Evolutionary conservation across 352 stramenopile species (phyloP).

Genomic region (Phytophthora hibernalis): DNA sequence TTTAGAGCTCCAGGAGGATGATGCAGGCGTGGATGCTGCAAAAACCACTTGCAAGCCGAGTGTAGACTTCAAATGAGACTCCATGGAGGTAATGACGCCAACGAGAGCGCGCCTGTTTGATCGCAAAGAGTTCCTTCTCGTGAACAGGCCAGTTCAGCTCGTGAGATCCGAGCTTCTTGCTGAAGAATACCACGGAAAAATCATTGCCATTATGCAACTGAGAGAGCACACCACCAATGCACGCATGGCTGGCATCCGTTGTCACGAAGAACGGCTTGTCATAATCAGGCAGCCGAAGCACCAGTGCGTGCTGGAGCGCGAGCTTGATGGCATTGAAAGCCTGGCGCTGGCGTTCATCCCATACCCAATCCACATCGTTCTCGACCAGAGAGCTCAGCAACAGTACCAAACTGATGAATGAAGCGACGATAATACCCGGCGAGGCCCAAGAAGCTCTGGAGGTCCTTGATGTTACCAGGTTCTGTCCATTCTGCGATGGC

Average conservation of each 20-base stretch:
- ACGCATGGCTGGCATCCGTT: slow-evolving; percentile 33
- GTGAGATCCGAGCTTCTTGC: slow-evolving; percentile 26
- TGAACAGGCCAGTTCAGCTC: slow-evolving; percentile 7
- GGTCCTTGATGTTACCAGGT: slow-evolving; percentile 22
- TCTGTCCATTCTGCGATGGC: slow-evolving; percentile 17
- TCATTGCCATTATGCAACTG: slow-evolving; percentile 11
- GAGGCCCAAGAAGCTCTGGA: slow-evolving; percentile 32
- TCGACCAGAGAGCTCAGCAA: slow-evolving; percentile 3
- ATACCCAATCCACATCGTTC: no score
- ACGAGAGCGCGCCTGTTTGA: background rate
- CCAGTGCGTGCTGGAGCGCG: slow-evolving; percentile 30
- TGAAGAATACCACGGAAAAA: slow-evolving; percentile 37
- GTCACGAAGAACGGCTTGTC: slow-evolving; percentile 43
- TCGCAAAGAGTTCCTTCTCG: background rate
- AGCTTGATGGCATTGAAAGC: slow-evolving; percentile 29
- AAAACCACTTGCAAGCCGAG: slow-evolving; percentile 1
- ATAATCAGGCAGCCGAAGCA: slow-evolving; percentile 39
- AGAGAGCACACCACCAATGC: slow-evolving; percentile 2
- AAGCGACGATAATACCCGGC: slow-evolving; percentile 31
- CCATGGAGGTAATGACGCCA: slow-evolving; percentile 12
- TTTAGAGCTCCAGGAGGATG: background rate
- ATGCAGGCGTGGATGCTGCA: slow-evolving; percentile 2
- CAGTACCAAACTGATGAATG: slow-evolving; percentile 28
- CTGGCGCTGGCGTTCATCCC: background rate
- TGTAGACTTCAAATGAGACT: slow-evolving; percentile 4